Conservation (phyloP, 805 yeast species). For the Sungouiella thailandica region DNA sequence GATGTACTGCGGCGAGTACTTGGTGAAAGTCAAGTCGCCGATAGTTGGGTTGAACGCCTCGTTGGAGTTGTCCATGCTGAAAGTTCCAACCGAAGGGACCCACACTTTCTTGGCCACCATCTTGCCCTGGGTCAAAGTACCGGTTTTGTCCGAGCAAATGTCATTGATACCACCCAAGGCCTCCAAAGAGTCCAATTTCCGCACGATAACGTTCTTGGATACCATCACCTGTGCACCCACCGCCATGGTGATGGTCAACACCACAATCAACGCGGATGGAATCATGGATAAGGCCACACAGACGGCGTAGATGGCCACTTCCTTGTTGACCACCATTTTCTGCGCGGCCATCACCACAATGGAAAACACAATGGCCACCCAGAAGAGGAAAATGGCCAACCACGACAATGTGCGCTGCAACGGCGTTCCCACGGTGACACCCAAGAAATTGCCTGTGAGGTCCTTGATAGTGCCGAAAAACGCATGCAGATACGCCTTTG, state of each 20-base stretch:
- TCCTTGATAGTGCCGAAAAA: slow-evolving; percentile 45
- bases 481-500: slow-evolving; percentile 44
- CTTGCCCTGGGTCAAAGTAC: slow-evolving; percentile 75
- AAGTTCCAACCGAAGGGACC: slow-evolving; percentile 61
- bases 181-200: slow-evolving; percentile 73
- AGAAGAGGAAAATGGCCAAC: slow-evolving; percentile 68
- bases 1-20: slow-evolving; percentile 33
- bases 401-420: slow-evolving; percentile 70
- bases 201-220: slow-evolving; percentile 63
- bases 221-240: slow-evolving; percentile 74
- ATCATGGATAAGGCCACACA: slow-evolving; percentile 81
- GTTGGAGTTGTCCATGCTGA: slow-evolving; percentile 47
- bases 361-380: slow-evolving; percentile 79
- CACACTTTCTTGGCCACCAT: slow-evolving; percentile 70
- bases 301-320: slow-evolving; percentile 84
- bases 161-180: slow-evolving; percentile 77
- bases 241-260: slow-evolving; percentile 81
- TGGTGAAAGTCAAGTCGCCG: slow-evolving; percentile 42
- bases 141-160: slow-evolving; percentile 80
- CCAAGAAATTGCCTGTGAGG: slow-evolving; percentile 63
- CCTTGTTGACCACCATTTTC: slow-evolving; percentile 63
- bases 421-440: slow-evolving; percentile 78
- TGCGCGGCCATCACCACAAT: slow-evolving; percentile 85
- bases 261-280: slow-evolving; percentile 76
- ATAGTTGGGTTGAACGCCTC: slow-evolving; percentile 62